Conservation (phyloP, 192 early-diverging fungal species). For the Pilaira anomala region DNA sequence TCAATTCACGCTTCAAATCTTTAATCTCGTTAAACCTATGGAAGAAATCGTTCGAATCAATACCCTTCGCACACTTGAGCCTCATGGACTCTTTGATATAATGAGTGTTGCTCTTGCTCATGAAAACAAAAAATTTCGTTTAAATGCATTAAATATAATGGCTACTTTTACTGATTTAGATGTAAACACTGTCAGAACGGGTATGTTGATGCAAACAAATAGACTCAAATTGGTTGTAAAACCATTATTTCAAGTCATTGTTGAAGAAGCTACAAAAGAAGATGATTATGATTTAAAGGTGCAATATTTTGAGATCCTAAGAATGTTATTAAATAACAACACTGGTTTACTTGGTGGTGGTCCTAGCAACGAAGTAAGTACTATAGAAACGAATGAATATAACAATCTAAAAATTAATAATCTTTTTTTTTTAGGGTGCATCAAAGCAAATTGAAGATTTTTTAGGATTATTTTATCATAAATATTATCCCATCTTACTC, state of each 20-base stretch:
- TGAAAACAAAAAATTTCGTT: conserved; percentile 51
- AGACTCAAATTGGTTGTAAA: conserved; percentile 30
- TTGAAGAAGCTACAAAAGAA: conserved; percentile 61
- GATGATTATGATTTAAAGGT: conserved; percentile 62
- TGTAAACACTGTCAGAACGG: conserved; percentile 66
- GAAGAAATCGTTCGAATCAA: conserved; percentile 57
- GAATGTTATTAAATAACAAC: conserved; percentile 68
- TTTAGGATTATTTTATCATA: conserved; percentile 74
- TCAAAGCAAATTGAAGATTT: conserved; percentile 61
- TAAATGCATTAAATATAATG: conserved; percentile 68
- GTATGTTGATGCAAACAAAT: conserved; percentile 60
- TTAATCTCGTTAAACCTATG: conserved; percentile 68
- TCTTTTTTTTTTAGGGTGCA: conserved; percentile 10
- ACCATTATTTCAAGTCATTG: conserved; percentile 65
- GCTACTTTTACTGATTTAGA: conserved; percentile 77
- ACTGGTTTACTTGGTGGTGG: conserved; percentile 25
- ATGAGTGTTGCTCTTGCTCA: conserved; percentile 69
- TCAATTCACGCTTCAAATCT: conserved; percentile 78
- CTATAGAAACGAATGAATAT: background rate
- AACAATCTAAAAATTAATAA: background rate
- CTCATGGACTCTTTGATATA: conserved; percentile 76
- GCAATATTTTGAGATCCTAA: conserved; percentile 73
- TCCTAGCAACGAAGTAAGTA: conserved; percentile 25
- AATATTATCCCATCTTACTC: conserved; percentile 57
- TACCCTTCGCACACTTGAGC: conserved; percentile 66